phyloP scores from a whole-genome alignment of 768 basidiomycete species.

The Suillus decipiens region DNA sequence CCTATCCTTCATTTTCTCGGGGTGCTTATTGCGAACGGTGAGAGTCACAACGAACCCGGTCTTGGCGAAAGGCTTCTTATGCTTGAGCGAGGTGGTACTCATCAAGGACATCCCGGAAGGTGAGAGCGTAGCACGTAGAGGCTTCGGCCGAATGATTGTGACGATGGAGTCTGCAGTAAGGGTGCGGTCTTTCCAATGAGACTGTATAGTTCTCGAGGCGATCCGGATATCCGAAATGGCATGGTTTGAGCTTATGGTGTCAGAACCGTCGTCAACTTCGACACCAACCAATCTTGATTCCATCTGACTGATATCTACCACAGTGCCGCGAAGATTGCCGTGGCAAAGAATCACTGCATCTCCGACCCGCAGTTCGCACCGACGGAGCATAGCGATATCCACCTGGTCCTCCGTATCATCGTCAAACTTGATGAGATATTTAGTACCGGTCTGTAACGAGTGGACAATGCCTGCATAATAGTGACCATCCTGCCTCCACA shows the following conservation, averaged over 20 bases:
- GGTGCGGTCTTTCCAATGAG: constrained; percentile 55
- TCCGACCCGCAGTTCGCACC: constrained; percentile 47
- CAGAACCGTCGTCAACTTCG: constrained; percentile 39
- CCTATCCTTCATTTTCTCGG: constrained; percentile 42
- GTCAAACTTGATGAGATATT: constrained; percentile 65
- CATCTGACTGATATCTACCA: constrained; percentile 32
- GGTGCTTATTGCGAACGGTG: constrained; percentile 36
- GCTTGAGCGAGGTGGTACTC: constrained; percentile 37
- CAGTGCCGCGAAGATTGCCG: constrained; percentile 31
- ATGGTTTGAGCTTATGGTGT: constrained; percentile 28
- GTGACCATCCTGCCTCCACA: constrained; percentile 61
- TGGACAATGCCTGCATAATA: constrained; percentile 65
- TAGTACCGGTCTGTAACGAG: constrained; percentile 28
- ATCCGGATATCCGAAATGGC: constrained; percentile 47
- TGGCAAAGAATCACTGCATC: constrained; percentile 54
- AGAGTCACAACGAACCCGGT: constrained; percentile 65
- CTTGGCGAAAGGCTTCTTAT: constrained; percentile 43
- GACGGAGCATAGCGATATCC: constrained; percentile 54
- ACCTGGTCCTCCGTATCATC: constrained; percentile 54
- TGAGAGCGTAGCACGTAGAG: constrained; percentile 41
- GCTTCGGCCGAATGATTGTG: constrained; percentile 40
- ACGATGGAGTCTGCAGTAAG: constrained; percentile 46
- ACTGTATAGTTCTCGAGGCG: constrained; percentile 48
- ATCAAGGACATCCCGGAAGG: constrained; percentile 49
- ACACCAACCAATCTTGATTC: constrained; percentile 38